A percentile compares a stretch with the other conserved stretches of the same genome.
Evolutionary conservation across 2,329 filamentous ascomycete genomes (phyloP).

Genomic region (Fusarium nematophilum): DNA sequence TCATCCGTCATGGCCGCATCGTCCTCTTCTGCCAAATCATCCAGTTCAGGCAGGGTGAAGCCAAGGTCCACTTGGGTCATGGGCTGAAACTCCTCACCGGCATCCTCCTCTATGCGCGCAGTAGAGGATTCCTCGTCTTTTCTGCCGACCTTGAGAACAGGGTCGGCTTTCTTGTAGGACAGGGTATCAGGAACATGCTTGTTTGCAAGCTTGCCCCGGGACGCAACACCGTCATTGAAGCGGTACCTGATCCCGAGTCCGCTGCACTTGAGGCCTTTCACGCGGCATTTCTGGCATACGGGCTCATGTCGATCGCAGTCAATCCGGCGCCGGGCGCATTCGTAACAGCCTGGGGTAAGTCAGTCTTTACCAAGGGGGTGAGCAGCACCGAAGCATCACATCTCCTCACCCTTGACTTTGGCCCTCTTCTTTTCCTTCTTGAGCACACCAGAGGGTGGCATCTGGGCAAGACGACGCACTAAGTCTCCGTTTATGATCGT

Average conservation of each 20-base stretch:
- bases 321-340: slow-evolving; percentile 19
- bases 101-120: background rate
- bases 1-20: background rate
- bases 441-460: background rate
- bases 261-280: slow-evolving; percentile 8
- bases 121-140: background rate
- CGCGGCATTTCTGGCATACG: slow-evolving; percentile 5
- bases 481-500: background rate
- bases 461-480: background rate
- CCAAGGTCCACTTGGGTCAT: background rate
- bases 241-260: slow-evolving; percentile 12
- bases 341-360: slow-evolving; percentile 7
- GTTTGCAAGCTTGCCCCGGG: slow-evolving; percentile 15
- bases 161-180: slow-evolving; percentile 8
- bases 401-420: slow-evolving; percentile 14
- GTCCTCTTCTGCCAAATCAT: too few species aligned
- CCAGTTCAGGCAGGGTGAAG: too few species aligned
- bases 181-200: slow-evolving; percentile 12
- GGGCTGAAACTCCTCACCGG: background rate
- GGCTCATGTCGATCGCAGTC: slow-evolving; percentile 16
- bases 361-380: background rate
- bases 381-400: background rate
- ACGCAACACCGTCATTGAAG: slow-evolving; percentile 19
- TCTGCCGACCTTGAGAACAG: background rate
- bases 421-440: slow-evolving; percentile 11